phyloP scores from a whole-genome alignment of 2,329 filamentous ascomycete genomes.

The Colletotrichum plurivorum region DNA sequence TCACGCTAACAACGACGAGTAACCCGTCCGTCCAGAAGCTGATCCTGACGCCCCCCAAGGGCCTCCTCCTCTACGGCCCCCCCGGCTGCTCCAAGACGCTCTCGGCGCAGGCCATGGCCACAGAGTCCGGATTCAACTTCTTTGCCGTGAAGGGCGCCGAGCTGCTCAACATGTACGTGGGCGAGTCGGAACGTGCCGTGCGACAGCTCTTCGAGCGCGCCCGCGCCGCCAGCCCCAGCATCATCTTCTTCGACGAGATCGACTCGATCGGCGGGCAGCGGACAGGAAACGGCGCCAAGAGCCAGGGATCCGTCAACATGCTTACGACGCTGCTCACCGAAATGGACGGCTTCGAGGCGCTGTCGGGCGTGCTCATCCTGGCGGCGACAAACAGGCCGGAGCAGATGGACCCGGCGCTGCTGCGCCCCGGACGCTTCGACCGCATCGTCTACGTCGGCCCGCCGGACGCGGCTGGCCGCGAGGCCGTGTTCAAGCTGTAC shows the following conservation, averaged over 20 bases:
- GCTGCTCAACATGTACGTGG: constrained; percentile 96
- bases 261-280: constrained; percentile 81
- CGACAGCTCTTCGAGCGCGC: constrained; percentile 90
- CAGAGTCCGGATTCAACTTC: constrained; percentile 92
- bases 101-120: constrained; percentile 90
- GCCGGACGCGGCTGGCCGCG: constrained; percentile 79
- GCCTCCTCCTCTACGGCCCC: constrained; percentile 90
- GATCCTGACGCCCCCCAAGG: constrained; percentile 76
- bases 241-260: constrained; percentile 98
- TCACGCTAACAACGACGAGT: constrained; percentile 54
- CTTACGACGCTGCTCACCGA: constrained; percentile 92
- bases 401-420: constrained; percentile 85
- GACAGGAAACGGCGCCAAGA: constrained; percentile 58
- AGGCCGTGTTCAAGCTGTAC: constrained; percentile 81
- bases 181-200: constrained; percentile 90
- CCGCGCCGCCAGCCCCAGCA: constrained; percentile 83
- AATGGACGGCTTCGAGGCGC: constrained; percentile 93
- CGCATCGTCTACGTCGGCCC: constrained; percentile 88
- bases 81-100: constrained; percentile 97
- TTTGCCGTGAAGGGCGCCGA: constrained; percentile 95
- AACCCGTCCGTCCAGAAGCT: constrained; percentile 51
- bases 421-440: constrained; percentile 89
- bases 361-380: constrained; percentile 87
- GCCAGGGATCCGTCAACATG: constrained; percentile 78
- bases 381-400: constrained; percentile 94